Conservation (phyloP, 306 rosid genomes). For the Vigna mungo region DNA sequence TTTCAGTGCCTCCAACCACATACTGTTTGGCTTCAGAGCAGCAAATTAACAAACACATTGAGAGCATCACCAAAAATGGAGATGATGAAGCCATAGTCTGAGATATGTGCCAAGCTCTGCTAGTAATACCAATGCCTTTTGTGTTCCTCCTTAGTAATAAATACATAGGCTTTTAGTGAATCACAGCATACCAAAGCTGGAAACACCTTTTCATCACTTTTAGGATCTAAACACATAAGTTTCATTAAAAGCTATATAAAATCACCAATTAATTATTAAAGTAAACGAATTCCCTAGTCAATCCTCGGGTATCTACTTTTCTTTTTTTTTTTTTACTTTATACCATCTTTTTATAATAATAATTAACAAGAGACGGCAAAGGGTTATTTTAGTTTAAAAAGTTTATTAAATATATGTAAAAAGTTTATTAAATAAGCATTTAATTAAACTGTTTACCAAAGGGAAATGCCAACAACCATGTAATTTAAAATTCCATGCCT, state of each 20-base stretch:
- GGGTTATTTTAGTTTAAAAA: too few relatives aligned
- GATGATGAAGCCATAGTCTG: slow-evolving; percentile 30
- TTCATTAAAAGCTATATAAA: background rate
- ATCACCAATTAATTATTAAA: background rate
- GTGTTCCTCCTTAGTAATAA: background rate
- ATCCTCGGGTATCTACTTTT: too few relatives aligned
- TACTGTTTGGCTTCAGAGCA: slow-evolving; percentile 26
- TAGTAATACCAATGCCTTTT: background rate
- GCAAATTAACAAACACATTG: slow-evolving; percentile 16
- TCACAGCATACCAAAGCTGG: slow-evolving; percentile 1
- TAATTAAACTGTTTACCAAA: background rate
- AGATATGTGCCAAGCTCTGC: background rate
- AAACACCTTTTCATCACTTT: background rate
- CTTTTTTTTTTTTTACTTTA: background rate
- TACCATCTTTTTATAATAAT: background rate
- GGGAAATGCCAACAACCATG: background rate
- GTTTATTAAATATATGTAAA: background rate
- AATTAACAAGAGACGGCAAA: background rate
- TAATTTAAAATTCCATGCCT: background rate
- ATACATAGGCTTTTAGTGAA: background rate
- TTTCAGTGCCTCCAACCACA: slow-evolving; percentile 45
- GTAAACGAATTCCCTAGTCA: background rate
- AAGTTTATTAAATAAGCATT: background rate
- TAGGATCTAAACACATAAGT: slow-evolving; percentile 1
- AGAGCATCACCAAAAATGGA: background rate